Conservation (phyloP, 305 asterid species). For the Vinca major region DNA sequence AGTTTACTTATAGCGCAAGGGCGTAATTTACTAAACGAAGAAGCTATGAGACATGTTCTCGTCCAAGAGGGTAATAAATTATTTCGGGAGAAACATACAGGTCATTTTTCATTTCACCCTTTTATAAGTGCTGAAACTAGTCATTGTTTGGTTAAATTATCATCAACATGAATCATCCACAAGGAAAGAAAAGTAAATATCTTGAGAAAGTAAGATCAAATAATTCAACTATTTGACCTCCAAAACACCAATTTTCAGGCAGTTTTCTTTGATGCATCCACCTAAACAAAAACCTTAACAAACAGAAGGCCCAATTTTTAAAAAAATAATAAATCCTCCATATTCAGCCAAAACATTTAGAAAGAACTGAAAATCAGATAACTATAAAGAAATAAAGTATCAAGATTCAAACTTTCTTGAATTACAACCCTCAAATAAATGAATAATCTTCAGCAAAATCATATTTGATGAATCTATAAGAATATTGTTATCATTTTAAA, state of each 20-base stretch:
- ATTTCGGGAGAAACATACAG: not conserved
- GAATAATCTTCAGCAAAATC: not conserved
- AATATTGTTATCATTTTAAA: not conserved
- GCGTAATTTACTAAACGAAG: not conserved
- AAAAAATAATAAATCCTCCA: not conserved
- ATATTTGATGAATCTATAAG: not conserved
- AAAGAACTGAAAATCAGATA: not conserved
- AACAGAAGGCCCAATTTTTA: not conserved
- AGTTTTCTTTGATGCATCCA: not conserved
- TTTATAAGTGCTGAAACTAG: not conserved
- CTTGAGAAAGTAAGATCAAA: not conserved
- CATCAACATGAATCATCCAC: not conserved
- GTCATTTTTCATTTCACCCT: not conserved
- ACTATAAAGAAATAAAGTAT: not conserved
- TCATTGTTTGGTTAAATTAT: not conserved
- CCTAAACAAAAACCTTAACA: not conserved
- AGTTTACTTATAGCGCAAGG: not conserved
- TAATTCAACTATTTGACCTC: not conserved
- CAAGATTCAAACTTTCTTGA: not conserved
- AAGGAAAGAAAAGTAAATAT: not conserved
- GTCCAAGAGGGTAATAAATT: not conserved
- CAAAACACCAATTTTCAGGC: not conserved
- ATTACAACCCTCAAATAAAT: not conserved
- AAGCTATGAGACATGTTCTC: not conserved
- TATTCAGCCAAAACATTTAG: not conserved